phyloP scores from a whole-genome alignment of 208 protist species.

The Balamuthia mandrillaris region DNA sequence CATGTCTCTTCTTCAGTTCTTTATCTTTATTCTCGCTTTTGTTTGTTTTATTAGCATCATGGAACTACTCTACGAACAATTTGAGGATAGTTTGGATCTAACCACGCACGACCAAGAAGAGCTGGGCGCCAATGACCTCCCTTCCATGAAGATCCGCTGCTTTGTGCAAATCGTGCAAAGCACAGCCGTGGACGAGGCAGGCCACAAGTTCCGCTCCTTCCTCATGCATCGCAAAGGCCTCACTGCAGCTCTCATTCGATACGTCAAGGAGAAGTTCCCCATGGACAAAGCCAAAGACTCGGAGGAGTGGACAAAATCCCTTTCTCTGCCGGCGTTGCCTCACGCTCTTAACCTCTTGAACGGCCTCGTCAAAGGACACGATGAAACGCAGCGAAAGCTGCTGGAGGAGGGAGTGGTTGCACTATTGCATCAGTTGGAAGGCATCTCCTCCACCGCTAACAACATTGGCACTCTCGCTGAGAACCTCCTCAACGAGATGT shows the following conservation, averaged over 20 bases:
- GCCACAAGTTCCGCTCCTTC: neutral
- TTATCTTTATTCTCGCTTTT: no score
- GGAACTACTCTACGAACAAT: no score
- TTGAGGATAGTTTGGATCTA: no score
- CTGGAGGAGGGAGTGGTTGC: conserved; percentile 19
- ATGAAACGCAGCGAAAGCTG: conserved; percentile 33
- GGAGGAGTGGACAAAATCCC: conserved; percentile 38
- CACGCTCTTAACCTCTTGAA: conserved; percentile 56
- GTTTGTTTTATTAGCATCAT: no score
- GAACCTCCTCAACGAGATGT: no score
- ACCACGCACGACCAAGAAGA: conserved; percentile 4
- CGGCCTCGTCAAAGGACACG: conserved; percentile 53
- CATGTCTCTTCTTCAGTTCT: no score
- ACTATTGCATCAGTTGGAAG: conserved; percentile 57
- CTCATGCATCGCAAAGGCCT: neutral
- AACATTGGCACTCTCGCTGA: conserved; percentile 66
- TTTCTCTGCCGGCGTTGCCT: conserved; percentile 50
- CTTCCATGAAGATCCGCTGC: neutral
- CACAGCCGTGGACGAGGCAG: neutral
- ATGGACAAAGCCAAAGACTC: neutral
- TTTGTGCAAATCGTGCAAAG: conserved; percentile 9
- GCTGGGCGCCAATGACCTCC: neutral
- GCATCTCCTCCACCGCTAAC: conserved; percentile 41
- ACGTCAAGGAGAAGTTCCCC: conserved; percentile 29
- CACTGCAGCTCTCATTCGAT: no score